These are phyloP conservation scores for Melaleuca quinquenervia DNA, from an alignment of 345 rosid genomes.

Conservation along the genomic window DNA sequence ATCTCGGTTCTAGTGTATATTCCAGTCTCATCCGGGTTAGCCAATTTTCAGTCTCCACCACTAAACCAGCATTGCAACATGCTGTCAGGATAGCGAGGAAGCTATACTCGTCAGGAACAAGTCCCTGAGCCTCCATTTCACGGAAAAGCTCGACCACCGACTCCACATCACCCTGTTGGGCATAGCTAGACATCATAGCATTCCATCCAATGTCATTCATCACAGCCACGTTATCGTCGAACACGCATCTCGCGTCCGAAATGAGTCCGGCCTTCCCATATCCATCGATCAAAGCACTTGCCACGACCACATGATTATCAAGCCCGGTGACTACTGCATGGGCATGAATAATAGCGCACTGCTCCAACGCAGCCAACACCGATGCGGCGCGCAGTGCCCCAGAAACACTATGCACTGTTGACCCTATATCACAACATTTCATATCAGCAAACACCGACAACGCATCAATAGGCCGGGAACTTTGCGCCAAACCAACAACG, in stretches of 20 bases:
- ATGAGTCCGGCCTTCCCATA: conserved; percentile 32
- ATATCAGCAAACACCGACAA: conserved; percentile 20
- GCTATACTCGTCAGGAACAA: conserved; percentile 29
- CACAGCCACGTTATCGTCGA: conserved; percentile 17
- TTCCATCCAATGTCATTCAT: conserved; percentile 32
- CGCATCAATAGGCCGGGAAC: conserved; percentile 13
- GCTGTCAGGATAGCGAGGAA: conserved; percentile 29
- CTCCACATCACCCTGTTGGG: conserved; percentile 31
- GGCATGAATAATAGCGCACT: conserved; percentile 29
- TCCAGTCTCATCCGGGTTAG: conserved; percentile 14
- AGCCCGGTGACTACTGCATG: conserved; percentile 28
- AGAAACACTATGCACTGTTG: conserved; percentile 21
- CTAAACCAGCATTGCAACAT: conserved; percentile 20
- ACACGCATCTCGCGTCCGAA: conserved; percentile 24
- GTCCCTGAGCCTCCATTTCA: conserved; percentile 8
- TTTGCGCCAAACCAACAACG: conserved; percentile 31
- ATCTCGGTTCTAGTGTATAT: conserved; percentile 16
- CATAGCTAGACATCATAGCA: conserved; percentile 30
- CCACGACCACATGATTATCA: conserved; percentile 16
- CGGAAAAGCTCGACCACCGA: conserved; percentile 18
- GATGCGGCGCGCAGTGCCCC: conserved; percentile 26
- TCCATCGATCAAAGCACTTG: conserved; percentile 25
- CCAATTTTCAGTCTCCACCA: conserved; percentile 22
- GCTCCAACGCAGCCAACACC: conserved; percentile 31
- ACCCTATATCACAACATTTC: conserved; percentile 11